Conservation (phyloP, 768 basidiomycete genomes). For the Phaeotremella fagi region DNA sequence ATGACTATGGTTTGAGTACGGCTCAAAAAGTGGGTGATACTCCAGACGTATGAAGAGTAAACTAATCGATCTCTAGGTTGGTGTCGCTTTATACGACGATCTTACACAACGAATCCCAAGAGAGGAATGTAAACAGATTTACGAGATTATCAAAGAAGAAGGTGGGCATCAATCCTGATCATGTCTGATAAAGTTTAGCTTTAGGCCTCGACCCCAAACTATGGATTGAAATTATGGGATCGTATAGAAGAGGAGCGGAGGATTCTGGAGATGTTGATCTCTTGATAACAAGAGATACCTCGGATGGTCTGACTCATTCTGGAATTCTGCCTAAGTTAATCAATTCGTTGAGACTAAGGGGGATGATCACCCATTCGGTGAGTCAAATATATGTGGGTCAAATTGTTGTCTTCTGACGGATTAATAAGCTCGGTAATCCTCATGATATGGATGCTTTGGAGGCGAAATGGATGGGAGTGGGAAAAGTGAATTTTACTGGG, state of each 20-base stretch:
- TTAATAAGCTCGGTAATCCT: too few species aligned
- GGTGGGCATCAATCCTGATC: slow-evolving; percentile 51
- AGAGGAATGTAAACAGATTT: slow-evolving; percentile 69
- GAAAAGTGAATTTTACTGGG: slow-evolving; percentile 53
- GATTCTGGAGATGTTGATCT: slow-evolving; percentile 91
- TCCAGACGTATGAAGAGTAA: not conserved
- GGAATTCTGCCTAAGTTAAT: slow-evolving; percentile 65
- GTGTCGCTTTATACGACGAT: slow-evolving; percentile 55
- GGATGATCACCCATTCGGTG: slow-evolving; percentile 68
- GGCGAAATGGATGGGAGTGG: slow-evolving; percentile 74
- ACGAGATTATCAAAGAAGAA: slow-evolving; percentile 64
- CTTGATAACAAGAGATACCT: slow-evolving; percentile 67
- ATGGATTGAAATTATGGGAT: slow-evolving; percentile 84
- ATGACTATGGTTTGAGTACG: slow-evolving; percentile 62
- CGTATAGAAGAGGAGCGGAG: slow-evolving; percentile 75
- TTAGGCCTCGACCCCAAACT: slow-evolving; percentile 65
- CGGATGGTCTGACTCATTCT: slow-evolving; percentile 69
- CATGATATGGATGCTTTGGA: slow-evolving; percentile 66
- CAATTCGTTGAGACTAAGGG: slow-evolving; percentile 55
- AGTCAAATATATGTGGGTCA: slow-evolving; percentile 1
- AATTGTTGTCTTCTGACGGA: too few species aligned
- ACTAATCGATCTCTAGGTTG: slow-evolving; percentile 20
- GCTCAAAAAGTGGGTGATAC: slow-evolving; percentile 25
- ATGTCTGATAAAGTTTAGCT: slow-evolving; percentile 48
- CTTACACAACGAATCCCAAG: slow-evolving; percentile 82